A percentile compares a stretch with the other conserved stretches of the same genome.
These are phyloP conservation scores for Gyromitra esculenta DNA, from an alignment of 2,329 filamentous ascomycete genomes.

Conservation along the genomic window DNA sequence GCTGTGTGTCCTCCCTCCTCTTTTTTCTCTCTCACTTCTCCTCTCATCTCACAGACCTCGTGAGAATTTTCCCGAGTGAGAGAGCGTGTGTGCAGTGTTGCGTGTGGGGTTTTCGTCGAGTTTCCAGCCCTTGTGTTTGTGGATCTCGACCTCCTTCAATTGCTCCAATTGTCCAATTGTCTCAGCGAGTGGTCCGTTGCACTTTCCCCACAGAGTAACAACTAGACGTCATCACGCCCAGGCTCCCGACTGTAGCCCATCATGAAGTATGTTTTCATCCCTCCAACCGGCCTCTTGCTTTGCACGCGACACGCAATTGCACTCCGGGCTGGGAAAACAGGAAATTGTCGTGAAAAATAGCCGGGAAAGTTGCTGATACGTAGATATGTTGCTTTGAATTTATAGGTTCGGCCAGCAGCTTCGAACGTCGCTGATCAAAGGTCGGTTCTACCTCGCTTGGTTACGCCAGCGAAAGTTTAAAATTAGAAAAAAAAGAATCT, in stretches of 20 bases:
- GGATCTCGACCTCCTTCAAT: constrained; percentile 17
- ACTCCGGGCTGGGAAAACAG: background rate
- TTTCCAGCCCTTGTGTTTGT: background rate
- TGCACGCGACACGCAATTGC: constrained; percentile 37
- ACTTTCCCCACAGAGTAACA: constrained; percentile 14
- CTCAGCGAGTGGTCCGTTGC: constrained; percentile 2
- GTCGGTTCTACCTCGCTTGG: constrained; percentile 32
- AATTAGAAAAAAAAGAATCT: background rate
- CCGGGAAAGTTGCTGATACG: constrained; percentile 25
- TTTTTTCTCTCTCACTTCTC: background rate
- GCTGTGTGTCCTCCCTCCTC: constrained; percentile 26
- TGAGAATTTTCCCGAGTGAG: constrained; percentile 41
- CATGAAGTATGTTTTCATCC: constrained; percentile 49
- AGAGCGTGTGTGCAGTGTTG: constrained; percentile 7
- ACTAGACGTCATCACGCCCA: constrained; percentile 19
- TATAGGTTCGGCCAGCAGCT: constrained; percentile 92
- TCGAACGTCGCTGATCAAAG: constrained; percentile 88
- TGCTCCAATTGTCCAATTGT: background rate
- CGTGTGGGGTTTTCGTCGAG: constrained; percentile 1
- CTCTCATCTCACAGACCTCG: constrained; percentile 6
- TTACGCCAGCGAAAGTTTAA: background rate
- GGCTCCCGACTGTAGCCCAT: constrained; percentile 27
- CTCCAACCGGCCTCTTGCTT: constrained; percentile 6
- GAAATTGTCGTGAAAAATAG: background rate
- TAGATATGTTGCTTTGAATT: background rate